These are phyloP conservation scores for Barnettozyma californica DNA, from an alignment of 805 yeast genomes.

Conservation along the genomic window DNA sequence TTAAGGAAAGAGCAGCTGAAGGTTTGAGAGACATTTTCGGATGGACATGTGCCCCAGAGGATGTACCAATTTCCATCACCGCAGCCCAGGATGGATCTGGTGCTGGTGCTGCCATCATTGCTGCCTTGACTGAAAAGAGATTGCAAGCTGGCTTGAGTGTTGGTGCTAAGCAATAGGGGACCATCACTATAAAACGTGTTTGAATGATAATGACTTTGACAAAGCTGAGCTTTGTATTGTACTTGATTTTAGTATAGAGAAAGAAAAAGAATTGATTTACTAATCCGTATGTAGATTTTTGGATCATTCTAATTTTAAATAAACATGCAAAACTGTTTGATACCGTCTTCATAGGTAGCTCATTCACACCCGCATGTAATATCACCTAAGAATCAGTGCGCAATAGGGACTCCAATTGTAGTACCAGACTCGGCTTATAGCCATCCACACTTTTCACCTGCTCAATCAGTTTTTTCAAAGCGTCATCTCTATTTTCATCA, in stretches of 20 bases:
- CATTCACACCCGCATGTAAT: too few relatives aligned
- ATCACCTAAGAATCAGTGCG: not conserved
- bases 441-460: conserved; percentile 4
- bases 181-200: not conserved
- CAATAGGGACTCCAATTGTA: conserved; percentile 4
- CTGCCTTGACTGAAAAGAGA: conserved; percentile 87
- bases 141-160: conserved; percentile 63
- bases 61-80: conserved; percentile 76
- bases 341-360: too few relatives aligned
- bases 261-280: not conserved
- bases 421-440: conserved; percentile 3
- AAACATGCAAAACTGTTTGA: too few relatives aligned
- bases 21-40: conserved; percentile 86
- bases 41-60: conserved; percentile 50
- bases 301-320: too few relatives aligned
- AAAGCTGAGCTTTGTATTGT: not conserved
- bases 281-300: not conserved
- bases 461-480: conserved; percentile 11
- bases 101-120: conserved; percentile 97
- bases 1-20: conserved; percentile 82
- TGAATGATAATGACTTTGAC: not conserved
- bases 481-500: not conserved
- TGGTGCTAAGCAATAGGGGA: conserved; percentile 32
- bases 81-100: conserved; percentile 98
- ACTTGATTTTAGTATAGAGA: not conserved